Percentiles rank a stretch among this genome's conserved stretches.
Conservation (phyloP, 2,329 filamentous ascomycete genomes). For the Dryadomyces quercivorus region DNA sequence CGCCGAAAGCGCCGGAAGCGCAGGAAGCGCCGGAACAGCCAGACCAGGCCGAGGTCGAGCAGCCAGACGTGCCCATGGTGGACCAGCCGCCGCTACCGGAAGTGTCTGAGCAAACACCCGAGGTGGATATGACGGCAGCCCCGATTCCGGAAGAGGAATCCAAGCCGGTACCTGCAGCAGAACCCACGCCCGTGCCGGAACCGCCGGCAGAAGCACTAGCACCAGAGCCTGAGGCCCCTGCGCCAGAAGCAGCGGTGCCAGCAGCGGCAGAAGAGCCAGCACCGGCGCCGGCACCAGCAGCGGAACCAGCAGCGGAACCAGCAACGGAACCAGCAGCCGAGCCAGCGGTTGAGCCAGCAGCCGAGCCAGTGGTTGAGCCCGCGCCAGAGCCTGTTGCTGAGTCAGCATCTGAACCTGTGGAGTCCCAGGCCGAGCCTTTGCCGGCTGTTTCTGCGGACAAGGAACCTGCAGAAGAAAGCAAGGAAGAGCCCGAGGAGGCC, state of each 20-base stretch:
- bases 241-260: not conserved
- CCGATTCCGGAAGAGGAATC: not conserved
- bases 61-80: slow-evolving; percentile 1
- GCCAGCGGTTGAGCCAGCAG: not conserved
- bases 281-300: not conserved
- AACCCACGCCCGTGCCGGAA: not conserved
- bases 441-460: not conserved
- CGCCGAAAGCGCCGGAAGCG: not conserved
- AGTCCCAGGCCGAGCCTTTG: too few species aligned
- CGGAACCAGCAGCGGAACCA: not conserved
- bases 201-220: not conserved
- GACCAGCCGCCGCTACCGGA: not conserved
- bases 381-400: not conserved
- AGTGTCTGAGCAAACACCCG: too few species aligned
- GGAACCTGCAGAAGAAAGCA: not conserved
- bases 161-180: not conserved
- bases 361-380: not conserved
- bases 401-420: not conserved
- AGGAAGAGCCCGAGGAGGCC: not conserved
- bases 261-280: not conserved
- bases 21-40: not conserved
- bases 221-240: not conserved
- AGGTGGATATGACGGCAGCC: too few species aligned
- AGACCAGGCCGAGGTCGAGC: not conserved
- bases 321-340: not conserved